Evolutionary conservation across 768 basidiomycete species (phyloP), one percentile per base, ranked within the genome.

Genomic region (Favolaschia claudopus): DNA sequence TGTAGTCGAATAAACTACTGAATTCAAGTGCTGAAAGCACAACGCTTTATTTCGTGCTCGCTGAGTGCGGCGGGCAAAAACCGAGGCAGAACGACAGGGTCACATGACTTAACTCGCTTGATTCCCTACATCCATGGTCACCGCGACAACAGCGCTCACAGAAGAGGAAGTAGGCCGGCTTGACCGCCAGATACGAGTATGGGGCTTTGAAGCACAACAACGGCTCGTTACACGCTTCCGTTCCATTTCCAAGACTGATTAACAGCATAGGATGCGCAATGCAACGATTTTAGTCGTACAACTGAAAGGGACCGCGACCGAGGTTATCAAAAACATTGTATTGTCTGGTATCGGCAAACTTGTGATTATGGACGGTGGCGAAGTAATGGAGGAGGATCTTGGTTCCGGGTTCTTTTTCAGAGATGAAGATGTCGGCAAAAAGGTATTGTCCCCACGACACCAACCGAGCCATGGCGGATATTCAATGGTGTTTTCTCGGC

Each of bases 161-260:
- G 89, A 91, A 76, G 89, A 89, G 78, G 78, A 80, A 72, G 75
- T 77, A 22, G 93, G 91, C 14, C 83, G 97, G 24, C 97, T 99
- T 73, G 97, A 99, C 73, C 88, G 96, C 25, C 96, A 99, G 74
- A 97, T 99, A 79, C 87, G 96, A 28, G 77, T 98, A 66, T 99
- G 97, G 97, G 97, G 97, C 40, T 85, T 98, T 37, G 97, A 98
- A 72, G 97, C 97, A 32, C 97, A 99, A 72, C 94, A 97, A 76
- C 85, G 91, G 95, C 93, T 66, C 59, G 78, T 67, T 62, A 39
- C 48, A 33, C 27, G 32, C 43, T 48, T 59, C 60, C 42, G 38
- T 51, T 61, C 59, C 52, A 48, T 43, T 46, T 51, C n/a, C n/a
- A n/a, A 25, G 19, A 28, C 68, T 69, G 68, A 71, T 69, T 60